Conservation (phyloP, 225 moss, liverwort and hornwort species). For the Straminergon stramineum region DNA sequence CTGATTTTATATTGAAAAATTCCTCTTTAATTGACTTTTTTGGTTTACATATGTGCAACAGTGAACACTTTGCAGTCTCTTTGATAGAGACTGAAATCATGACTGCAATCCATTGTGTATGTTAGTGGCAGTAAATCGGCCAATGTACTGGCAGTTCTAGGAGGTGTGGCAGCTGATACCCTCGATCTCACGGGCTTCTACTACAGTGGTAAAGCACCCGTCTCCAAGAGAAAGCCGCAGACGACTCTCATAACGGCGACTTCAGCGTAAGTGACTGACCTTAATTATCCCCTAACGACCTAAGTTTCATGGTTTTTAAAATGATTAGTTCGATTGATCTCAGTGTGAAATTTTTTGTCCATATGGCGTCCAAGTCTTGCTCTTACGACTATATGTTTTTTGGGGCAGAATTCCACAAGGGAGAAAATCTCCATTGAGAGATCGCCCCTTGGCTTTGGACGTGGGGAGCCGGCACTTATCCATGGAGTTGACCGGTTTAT, state of each 20-base stretch:
- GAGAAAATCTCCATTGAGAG: conserved; percentile 62
- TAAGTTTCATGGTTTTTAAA: not conserved
- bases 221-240: conserved; percentile 44
- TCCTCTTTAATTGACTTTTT: not conserved
- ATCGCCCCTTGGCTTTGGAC: conserved; percentile 20
- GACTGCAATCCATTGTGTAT: not conserved
- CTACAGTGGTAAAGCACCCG: conserved; percentile 71
- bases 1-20: not conserved
- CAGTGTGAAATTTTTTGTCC: not conserved
- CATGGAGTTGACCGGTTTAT: conserved; percentile 18
- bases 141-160: conserved; percentile 84
- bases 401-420: conserved; percentile 55
- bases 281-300: no score
- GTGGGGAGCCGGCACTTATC: conserved; percentile 12
- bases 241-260: conserved; percentile 48
- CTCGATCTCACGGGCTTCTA: conserved; percentile 90
- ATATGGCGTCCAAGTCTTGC: not conserved
- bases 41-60: not conserved
- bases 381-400: not conserved
- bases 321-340: not conserved
- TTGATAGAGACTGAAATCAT: not conserved
- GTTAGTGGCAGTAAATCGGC: conserved; percentile 76
- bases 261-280: conserved; percentile 31
- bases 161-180: conserved; percentile 78
- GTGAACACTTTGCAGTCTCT: not conserved